Evolutionary conservation across 192 early-diverging fungal species (phyloP).

Genomic region (Coemansia sp.): DNA sequence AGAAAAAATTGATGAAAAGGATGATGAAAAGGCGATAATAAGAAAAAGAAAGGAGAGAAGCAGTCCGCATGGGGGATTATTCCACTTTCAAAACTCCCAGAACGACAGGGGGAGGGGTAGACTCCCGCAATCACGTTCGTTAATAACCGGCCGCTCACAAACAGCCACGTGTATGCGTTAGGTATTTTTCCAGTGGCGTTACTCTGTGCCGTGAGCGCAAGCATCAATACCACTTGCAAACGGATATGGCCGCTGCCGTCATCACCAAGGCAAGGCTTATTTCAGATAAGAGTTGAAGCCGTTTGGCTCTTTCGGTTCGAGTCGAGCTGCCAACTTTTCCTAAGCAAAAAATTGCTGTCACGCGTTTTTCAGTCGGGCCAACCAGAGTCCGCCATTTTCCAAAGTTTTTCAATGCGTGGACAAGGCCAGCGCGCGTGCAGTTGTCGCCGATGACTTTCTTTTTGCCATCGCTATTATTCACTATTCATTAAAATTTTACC

Average conservation of each 20-base stretch:
- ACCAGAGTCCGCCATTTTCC: background rate
- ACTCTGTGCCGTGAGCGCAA: background rate
- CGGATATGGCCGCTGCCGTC: background rate
- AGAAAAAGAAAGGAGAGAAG: background rate
- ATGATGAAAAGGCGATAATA: constrained; percentile 4
- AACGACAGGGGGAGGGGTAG: background rate
- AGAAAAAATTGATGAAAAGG: background rate
- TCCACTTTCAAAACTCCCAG: background rate
- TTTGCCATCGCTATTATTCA: background rate
- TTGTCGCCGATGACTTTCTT: too few species aligned
- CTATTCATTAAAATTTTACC: background rate
- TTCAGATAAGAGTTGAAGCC: background rate
- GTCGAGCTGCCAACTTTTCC: background rate
- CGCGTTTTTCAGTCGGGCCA: background rate
- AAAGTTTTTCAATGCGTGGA: background rate
- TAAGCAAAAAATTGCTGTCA: background rate
- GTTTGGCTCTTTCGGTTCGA: background rate
- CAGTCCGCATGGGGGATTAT: background rate
- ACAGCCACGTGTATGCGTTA: constrained; percentile 2
- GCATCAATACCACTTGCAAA: background rate
- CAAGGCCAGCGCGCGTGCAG: background rate
- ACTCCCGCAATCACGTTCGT: background rate
- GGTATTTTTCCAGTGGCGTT: background rate
- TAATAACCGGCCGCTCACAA: constrained; percentile 5
- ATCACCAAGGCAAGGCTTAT: background rate